Evolutionary conservation across 2,329 filamentous ascomycete genomes (phyloP), one percentile per base, ranked within the genome.

Genomic region (Corniculantispora saksenae): DNA sequence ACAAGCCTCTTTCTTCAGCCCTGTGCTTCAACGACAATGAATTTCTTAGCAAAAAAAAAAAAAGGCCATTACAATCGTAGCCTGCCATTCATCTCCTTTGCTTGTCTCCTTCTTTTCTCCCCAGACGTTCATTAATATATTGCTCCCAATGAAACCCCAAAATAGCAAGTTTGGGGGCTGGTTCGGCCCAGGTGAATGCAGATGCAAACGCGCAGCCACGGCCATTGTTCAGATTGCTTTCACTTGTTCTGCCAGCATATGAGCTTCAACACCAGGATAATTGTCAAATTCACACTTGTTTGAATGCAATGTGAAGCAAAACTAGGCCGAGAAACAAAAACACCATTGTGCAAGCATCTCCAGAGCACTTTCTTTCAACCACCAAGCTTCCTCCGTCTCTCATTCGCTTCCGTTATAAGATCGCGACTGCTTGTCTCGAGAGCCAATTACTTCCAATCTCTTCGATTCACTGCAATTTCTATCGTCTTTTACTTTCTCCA

Each of bases 191-290:
- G n/a, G 40, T 58, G 38, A 58, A 58, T 58, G 55, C 38, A 21
- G 23, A 17, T n/a, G 17, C 40, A 58, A 47, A 45, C 54, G 38
- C 54, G 13, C 13, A 9, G n/a, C n/a, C n/a, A 17, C 8, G 54
- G 27, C 15, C 32, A 43, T 27, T 60, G 57, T 51, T 61, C 58
- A 61, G 58, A 61, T 61, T 61, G 45, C 58, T 47, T 61, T 61
- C 58, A 61, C 58, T 61, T 61, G 21, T 21, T 27, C 40, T 19
- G 17, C 38, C 10, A 13, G 8, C 38, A 19, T 43, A 7, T 43
- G 38, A 13, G 38, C 10, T 13, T 43, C 38, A 43, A 13, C 38
- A 4, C 17, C 12, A 43, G 17, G 4, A 15, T 13, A 43, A 43
- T 43, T 43, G 38, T 43, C 38, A 43, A 19, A 56, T 43, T 59